Conservation (phyloP, 116 monocot species). For the Trichopus zeylanicus region DNA sequence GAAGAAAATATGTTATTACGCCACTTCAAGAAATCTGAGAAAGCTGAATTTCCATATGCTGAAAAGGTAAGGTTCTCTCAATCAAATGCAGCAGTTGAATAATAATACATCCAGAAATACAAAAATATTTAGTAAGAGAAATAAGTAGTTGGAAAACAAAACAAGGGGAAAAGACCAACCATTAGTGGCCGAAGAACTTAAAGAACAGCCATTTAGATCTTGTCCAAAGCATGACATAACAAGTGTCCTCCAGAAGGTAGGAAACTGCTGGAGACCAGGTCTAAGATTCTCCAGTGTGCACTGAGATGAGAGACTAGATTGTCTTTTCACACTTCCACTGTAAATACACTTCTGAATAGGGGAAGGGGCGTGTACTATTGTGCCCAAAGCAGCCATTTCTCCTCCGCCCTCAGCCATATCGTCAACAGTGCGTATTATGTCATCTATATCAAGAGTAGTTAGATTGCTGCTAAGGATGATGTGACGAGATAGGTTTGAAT, state of each 20-base stretch:
- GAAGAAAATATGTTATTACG: conserved; percentile 69
- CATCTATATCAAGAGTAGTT: conserved; percentile 41
- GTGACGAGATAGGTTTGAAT: conserved; percentile 52
- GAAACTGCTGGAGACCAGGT: conserved; percentile 68
- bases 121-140: background rate
- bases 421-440: conserved; percentile 68
- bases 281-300: conserved; percentile 83
- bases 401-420: conserved; percentile 87
- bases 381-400: conserved; percentile 84
- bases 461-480: conserved; percentile 23
- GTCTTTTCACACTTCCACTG: conserved; percentile 69
- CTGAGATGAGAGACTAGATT: conserved; percentile 38
- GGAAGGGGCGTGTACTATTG: conserved; percentile 72
- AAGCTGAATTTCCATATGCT: conserved; percentile 54
- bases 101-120: background rate
- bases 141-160: background rate
- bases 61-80: conserved; percentile 18
- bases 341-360: conserved; percentile 80
- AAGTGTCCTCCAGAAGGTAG: conserved; percentile 74
- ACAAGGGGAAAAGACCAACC: conserved; percentile 22
- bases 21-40: conserved; percentile 78
- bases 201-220: conserved; percentile 35
- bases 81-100: background rate
- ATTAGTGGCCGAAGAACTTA: conserved; percentile 27
- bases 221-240: conserved; percentile 63